A percentile compares a stretch with the other conserved stretches of the same genome.
These are phyloP conservation scores for Ailanthus altissimus DNA, from an alignment of 345 rosid species.

Conservation along the genomic window DNA sequence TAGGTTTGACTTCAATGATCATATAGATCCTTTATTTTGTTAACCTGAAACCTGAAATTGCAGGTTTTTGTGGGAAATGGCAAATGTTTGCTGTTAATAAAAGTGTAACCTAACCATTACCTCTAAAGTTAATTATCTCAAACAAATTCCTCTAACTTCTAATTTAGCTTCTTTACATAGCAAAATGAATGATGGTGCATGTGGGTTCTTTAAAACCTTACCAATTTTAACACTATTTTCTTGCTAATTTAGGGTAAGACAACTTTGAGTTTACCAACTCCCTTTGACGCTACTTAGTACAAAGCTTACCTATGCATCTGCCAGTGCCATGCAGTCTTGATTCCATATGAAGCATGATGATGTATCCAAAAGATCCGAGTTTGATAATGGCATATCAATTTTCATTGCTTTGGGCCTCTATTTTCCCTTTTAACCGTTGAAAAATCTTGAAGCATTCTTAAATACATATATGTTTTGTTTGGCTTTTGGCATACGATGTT, in stretches of 20 bases:
- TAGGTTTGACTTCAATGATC: not conserved
- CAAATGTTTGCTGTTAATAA: not conserved
- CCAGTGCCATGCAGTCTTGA: not conserved
- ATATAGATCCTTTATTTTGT: not conserved
- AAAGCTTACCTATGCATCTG: not conserved
- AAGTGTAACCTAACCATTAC: not conserved
- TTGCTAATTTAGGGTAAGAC: conserved; percentile 23
- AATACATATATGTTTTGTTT: no score
- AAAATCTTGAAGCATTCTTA: no score
- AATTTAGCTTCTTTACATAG: conserved; percentile 5
- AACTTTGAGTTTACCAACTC: conserved; percentile 29
- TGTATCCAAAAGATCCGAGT: conserved; percentile 4
- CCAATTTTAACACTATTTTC: conserved; percentile 7
- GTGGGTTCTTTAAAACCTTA: conserved; percentile 27
- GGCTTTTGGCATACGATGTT: no score
- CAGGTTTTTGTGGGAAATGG: not conserved
- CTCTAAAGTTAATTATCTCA: not conserved
- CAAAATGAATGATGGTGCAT: conserved; percentile 19
- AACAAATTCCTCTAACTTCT: not conserved
- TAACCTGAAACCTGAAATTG: not conserved
- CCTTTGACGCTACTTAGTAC: conserved; percentile 3
- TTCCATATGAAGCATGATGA: conserved; percentile 11
- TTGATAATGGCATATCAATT: conserved; percentile 28
- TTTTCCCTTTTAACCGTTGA: not conserved
- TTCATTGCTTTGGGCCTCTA: conserved; percentile 1